Evolutionary conservation across 148 eudicot species (phyloP), one percentile per base, ranked within the genome.

Genomic region (Silene conica): DNA sequence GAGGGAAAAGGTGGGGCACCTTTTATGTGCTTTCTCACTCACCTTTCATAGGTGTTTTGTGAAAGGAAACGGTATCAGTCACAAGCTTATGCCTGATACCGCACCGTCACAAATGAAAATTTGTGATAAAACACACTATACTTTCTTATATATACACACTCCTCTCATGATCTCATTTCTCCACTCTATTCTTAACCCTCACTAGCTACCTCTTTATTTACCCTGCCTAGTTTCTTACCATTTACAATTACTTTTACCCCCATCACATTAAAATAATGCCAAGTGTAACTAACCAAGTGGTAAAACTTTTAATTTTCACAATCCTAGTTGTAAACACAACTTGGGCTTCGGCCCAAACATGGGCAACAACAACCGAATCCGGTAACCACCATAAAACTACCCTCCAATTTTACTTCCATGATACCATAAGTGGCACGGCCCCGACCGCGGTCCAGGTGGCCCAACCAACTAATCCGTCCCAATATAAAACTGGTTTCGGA

Each of bases 331-430:
- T 46, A 4, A 52, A 1, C 54, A 23, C 65, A 6, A 68, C 48
- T 14, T 59, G 70, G 73, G 69, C 58, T 55, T 43, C 43, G 19
- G 76, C 71, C 72, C 63, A 62, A 7, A 21, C 31, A 15, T 87
- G 89, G 89, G 87, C 80, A 1, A 66, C 76, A 15, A 80, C 82
- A 13, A 70, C 79, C 1, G 56, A 56, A 18, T n/a, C 68, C 16
- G 76, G 72, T 14, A 69, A 69, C 18, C 73, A 73, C 48, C 56
- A 31, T 11, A 74, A 75, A 6, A 86, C 87, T 26, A 75, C 78
- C 52, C 87, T 89, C 38, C 83, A 82, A 65, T 86, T 89, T 84
- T 87, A 86, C 78, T 86, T 87, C 69, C 94, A 89, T 66, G 94
- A 86, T 81, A 71, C 63, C 7, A 38, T 61, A 1, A 77, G 84